A percentile compares a stretch with the other conserved stretches of the same genome.
Evolutionary conservation across 2,329 filamentous ascomycete genomes (phyloP).

Genomic region (Didymella pinodella): DNA sequence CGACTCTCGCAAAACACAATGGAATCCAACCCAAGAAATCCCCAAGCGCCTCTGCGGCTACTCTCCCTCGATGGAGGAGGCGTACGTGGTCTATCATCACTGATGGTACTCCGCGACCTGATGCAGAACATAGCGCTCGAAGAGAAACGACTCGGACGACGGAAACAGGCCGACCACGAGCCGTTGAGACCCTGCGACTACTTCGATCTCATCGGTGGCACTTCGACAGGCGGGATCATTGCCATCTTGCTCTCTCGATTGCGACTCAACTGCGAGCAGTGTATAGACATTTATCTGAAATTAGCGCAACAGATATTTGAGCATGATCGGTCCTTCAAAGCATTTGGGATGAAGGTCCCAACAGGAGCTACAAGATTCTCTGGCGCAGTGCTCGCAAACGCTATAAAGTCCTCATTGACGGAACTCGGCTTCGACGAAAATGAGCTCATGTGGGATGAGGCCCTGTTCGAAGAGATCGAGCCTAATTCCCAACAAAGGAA

Average conservation of each 20-base stretch:
- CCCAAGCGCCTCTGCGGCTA: neutral
- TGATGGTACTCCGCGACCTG: conserved; percentile 50
- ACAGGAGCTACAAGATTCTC: conserved; percentile 50
- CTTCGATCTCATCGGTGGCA: conserved; percentile 53
- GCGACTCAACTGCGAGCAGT: conserved; percentile 48
- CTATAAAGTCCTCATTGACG: conserved; percentile 47
- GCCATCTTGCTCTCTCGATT: conserved; percentile 52
- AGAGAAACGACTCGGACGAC: conserved; percentile 48
- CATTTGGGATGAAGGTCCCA: conserved; percentile 48
- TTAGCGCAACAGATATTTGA: conserved; percentile 51
- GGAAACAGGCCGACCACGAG: conserved; percentile 36
- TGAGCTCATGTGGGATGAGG: conserved; percentile 53
- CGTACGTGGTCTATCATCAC: conserved; percentile 7
- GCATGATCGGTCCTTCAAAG: conserved; percentile 46
- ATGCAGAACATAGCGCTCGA: conserved; percentile 51
- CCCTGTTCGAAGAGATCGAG: conserved; percentile 49
- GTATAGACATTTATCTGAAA: conserved; percentile 49
- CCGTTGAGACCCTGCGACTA: conserved; percentile 51
- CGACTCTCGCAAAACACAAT: neutral
- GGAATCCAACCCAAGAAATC: conserved; percentile 1
- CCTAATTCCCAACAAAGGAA: conserved; percentile 33
- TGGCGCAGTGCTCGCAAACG: conserved; percentile 46
- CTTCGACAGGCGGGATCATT: conserved; percentile 53
- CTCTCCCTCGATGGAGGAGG: conserved; percentile 11
- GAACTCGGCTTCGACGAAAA: conserved; percentile 46